phyloP scores from a whole-genome alignment of 345 rosid genomes.

The Anastatica hierochuntica region DNA sequence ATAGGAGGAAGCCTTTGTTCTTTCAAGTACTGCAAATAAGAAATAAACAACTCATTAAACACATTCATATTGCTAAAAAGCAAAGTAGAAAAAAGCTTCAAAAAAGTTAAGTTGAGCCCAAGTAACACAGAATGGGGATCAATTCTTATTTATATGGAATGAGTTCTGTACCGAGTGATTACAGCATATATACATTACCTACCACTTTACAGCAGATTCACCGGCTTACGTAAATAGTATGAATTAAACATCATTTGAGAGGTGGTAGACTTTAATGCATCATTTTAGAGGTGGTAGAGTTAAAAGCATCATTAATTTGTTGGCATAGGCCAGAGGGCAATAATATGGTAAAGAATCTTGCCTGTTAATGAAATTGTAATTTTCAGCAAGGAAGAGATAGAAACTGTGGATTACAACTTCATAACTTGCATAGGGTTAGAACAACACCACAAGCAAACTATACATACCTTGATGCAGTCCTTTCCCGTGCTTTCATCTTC shows the following conservation, averaged over 20 bases:
- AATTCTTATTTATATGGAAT: neutral
- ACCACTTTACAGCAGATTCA: neutral
- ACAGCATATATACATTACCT: conserved; percentile 9
- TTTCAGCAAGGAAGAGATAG: conserved; percentile 1
- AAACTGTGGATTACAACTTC: neutral
- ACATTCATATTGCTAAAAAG: no score
- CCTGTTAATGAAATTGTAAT: neutral
- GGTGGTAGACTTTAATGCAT: neutral
- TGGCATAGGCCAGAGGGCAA: conserved; percentile 2
- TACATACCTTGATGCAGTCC: conserved; percentile 90
- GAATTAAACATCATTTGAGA: conserved; percentile 5
- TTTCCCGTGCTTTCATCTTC: conserved; percentile 93
- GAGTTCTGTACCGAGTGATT: conserved; percentile 4
- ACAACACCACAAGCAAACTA: conserved; percentile 11
- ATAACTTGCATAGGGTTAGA: conserved; percentile 15
- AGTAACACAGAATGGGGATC: neutral
- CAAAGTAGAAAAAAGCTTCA: conserved; percentile 7
- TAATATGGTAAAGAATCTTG: conserved; percentile 5
- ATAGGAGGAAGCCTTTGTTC: conserved; percentile 98
- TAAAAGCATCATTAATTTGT: neutral
- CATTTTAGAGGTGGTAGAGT: no score
- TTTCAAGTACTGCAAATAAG: conserved; percentile 74
- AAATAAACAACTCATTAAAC: conserved; percentile 7
- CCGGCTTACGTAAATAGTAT: neutral
- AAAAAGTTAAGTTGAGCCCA: neutral